Base-by-base conservation (phyloP, 495 filamentous ascomycete species). In the Penicillium taxi region DNA sequence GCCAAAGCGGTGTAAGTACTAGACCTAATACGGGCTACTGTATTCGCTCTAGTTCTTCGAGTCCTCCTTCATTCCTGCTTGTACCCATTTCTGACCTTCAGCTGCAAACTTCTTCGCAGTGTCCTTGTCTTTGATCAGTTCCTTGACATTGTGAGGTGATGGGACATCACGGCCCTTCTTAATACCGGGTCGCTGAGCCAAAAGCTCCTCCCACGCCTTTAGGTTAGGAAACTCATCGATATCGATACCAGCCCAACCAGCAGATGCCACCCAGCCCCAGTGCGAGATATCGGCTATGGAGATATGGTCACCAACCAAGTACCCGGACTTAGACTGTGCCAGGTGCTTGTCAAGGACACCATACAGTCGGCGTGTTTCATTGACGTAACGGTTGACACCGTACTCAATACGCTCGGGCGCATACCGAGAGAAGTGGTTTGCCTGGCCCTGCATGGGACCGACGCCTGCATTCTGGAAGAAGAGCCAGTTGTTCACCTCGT, bases 361-460 rank as follows among this genome's bases (percentile, higher is more conserved):
- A 61, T 93, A 95, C 12, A 96, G 70, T 0, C 90, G 77, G 5
- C 78, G 70, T 1, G 84, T 83, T 63, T 96, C 89, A 45, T 80
- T 83, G 44, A 71, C 67, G 63, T 94, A 96, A 15, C 89, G 78
- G 41, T 80, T 76, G 41, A 93, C 76, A 35, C 81, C 86, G 60
- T 95, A 96, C 45, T 82, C 67, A 51, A 94, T 88, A 56, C 74
- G 82, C 57, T 91, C 85, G 3, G 89, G 85, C 6, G 88, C 87
- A 48, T 91, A 94, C 52, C 86, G 78, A 18, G 54, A 63, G 63
- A 95, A 96, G 58, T 96, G 90, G 63, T 94, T 93, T 4, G 87
- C 78, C 58, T 96, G 86, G 8, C 82, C 86, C 56, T 95, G 88
- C 87, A 94, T 94, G 8, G 89, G 89, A 2, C 88, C 89, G 4